Base-by-base conservation (phyloP, 495 filamentous ascomycete species). In the Chaetomidium leptoderma region DNA sequence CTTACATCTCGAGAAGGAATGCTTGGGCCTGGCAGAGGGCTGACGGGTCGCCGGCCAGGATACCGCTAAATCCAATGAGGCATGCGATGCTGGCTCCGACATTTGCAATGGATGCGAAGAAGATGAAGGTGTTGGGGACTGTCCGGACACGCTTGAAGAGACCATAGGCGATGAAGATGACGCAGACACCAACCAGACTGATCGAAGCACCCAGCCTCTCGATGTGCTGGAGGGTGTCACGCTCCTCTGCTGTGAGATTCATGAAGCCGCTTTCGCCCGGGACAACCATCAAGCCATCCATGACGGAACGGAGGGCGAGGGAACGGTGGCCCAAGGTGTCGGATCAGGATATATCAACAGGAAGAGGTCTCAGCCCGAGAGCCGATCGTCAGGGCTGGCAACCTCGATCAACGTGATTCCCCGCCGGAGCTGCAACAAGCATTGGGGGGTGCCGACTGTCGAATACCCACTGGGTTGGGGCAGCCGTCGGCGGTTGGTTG, bases 51-150 rank as follows among this genome's bases (percentile, higher is more conserved):
- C 84, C 83, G n/a, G 73, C 72, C 3, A 79, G 64, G 21, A 83
- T 73, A 35, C 77, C 81, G 3, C 76, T 74, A 21, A 77, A 76
- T 17, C 81, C 79, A 57, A 92, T 89, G 7, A 93, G 70, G 13
- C 88, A 88, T 3, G 88, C 90, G 27, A 88, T 76, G 72, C 87
- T 92, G 49, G 87, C 83, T 56, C 87, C 77, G 11, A 93, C 72
- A 63, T 96, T 96, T 23, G 88, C 90, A 66, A 89, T 88, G 1
- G 86, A 87, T 3, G 91, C 90, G 66, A 86, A 91, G 60, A 95
- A 86, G 26, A 93, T 83, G 19, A 96, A 81, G 0, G 87, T 83
- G 63, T 92, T 95, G 57, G 91, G 89, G 3, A 90, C 86, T 51
- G 89, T 91, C 21, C 87, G 78, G 39, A 89, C 81, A 27, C 75